Evolutionary conservation across 75 land plant species (phyloP).

Genomic region (Cunninghamia lanceolata): DNA sequence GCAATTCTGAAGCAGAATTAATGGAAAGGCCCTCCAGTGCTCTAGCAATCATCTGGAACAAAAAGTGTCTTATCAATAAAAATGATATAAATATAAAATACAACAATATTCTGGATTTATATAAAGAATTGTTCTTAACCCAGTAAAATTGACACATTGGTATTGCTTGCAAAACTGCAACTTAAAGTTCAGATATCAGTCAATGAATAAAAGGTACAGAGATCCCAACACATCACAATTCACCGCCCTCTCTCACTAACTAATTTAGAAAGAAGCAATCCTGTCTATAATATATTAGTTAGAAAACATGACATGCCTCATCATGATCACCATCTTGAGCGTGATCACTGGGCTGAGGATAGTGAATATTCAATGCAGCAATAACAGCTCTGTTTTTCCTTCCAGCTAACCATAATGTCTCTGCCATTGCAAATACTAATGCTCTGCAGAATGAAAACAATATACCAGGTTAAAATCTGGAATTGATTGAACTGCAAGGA

Average conservation of each 20-base stretch:
- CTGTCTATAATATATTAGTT: background rate
- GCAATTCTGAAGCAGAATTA: conserved; percentile 78
- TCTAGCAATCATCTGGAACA: conserved; percentile 45
- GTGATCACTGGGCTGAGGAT: conserved; percentile 13
- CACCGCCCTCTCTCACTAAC: background rate
- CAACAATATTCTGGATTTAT: background rate
- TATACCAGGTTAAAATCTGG: background rate
- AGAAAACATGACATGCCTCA: conserved; percentile 40
- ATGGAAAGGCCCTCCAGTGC: conserved; percentile 70
- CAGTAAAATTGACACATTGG: background rate
- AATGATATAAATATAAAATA: background rate
- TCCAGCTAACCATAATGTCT: conserved; percentile 88
- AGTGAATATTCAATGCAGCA: conserved; percentile 56
- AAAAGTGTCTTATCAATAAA: background rate
- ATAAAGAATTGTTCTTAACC: background rate
- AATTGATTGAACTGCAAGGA: background rate
- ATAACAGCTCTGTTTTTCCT: conserved; percentile 63
- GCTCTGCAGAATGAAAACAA: conserved; percentile 50
- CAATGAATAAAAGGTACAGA: background rate
- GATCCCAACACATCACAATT: background rate
- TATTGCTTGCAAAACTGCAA: background rate
- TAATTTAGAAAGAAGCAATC: background rate
- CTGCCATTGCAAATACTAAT: conserved; percentile 73
- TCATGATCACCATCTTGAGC: conserved; percentile 38
- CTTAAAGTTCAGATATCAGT: background rate